Evolutionary conservation across 2,329 filamentous ascomycete genomes (phyloP).

Genomic region (Rhexocercosporidium sp.): DNA sequence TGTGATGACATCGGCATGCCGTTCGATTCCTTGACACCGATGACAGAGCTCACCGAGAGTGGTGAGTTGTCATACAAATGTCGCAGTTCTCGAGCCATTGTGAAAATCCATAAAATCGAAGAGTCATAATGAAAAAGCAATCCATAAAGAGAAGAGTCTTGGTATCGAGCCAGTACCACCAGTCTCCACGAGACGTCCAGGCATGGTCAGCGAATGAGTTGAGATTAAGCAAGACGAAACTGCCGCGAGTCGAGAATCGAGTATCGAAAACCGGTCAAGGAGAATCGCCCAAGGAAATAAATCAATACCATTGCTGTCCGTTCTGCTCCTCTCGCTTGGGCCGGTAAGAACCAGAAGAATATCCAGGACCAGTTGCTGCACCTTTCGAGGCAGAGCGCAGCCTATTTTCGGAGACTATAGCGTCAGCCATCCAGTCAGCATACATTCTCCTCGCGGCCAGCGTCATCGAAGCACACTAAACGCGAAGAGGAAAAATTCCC

Average conservation of each 20-base stretch:
- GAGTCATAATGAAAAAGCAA: slow-evolving; percentile 40
- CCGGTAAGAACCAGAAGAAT: slow-evolving; percentile 52
- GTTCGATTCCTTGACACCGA: slow-evolving; percentile 41
- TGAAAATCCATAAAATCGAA: slow-evolving; percentile 40
- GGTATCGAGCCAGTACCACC: slow-evolving; percentile 37
- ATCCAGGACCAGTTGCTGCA: slow-evolving; percentile 55
- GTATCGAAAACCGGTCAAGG: slow-evolving; percentile 36
- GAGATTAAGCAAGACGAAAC: slow-evolving; percentile 39
- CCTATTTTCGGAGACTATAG: slow-evolving; percentile 84
- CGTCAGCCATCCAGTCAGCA: slow-evolving; percentile 81
- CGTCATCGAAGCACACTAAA: slow-evolving; percentile 78
- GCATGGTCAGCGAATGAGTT: slow-evolving; percentile 35
- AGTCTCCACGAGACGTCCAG: slow-evolving; percentile 34
- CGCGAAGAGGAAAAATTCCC: slow-evolving; percentile 84
- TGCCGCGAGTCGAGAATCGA: slow-evolving; percentile 35
- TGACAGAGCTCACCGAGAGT: slow-evolving; percentile 31
- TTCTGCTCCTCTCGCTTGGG: slow-evolving; percentile 55
- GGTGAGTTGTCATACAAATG: slow-evolving; percentile 38
- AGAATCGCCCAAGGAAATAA: slow-evolving; percentile 37
- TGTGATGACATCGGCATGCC: slow-evolving; percentile 43
- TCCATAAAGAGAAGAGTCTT: slow-evolving; percentile 42
- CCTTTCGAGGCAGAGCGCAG: slow-evolving; percentile 83
- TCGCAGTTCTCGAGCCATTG: slow-evolving; percentile 43
- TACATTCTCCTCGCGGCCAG: slow-evolving; percentile 73
- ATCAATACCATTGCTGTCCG: slow-evolving; percentile 45